Base-by-base conservation (phyloP, 2,329 filamentous ascomycete species). In the Colletotrichum sojae region DNA sequence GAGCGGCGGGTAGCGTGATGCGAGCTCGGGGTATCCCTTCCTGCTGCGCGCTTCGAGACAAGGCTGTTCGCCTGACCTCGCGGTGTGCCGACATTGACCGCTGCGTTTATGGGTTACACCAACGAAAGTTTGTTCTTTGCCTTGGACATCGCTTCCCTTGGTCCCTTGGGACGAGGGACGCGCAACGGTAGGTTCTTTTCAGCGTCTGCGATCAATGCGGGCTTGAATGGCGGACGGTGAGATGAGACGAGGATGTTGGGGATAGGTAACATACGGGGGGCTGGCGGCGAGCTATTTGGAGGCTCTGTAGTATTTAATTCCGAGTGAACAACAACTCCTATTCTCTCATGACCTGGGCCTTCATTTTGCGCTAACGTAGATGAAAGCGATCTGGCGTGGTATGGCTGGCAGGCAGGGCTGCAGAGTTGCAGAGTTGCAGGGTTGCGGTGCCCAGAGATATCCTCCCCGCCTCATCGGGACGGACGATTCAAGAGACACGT, bases 1-100 rank as follows among this genome's bases (percentile, higher is more conserved):
- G 61, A 58, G 20, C 54, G 25, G 48, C 18, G 13, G 54, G 55
- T 39, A n/a, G 61, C 49, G 62, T 69, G 66, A 66, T 25, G 40
- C n/a, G 65, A 48, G 61, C 65, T 68, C 31, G 65, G 62, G 66
- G 31, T 60, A 66, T 66, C 62, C 66, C 43, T 65, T 46, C 49
- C 12, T n/a, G 27, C 61, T 40, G 40, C 20, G 25, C n/a, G 16
- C 53, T 46, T 53, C 53, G 54, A 68, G 65, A 68, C 65, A 54
- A 45, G 48, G 65, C 61, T 53, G 36, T 54, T 55, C 54, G 61
- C 65, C 61, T 65, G 65, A 65, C 40, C 54, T 59, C 40, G 39
- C 48, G 46, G 60, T 57, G 18, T 63, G 64, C 25, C 58, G 31
- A 9, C 8, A 36, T 10, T 10, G 2, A 9, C 31, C 31, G 22